Evolutionary conservation across 805 yeast species (phyloP).

Genomic region (Candida awuae): DNA sequence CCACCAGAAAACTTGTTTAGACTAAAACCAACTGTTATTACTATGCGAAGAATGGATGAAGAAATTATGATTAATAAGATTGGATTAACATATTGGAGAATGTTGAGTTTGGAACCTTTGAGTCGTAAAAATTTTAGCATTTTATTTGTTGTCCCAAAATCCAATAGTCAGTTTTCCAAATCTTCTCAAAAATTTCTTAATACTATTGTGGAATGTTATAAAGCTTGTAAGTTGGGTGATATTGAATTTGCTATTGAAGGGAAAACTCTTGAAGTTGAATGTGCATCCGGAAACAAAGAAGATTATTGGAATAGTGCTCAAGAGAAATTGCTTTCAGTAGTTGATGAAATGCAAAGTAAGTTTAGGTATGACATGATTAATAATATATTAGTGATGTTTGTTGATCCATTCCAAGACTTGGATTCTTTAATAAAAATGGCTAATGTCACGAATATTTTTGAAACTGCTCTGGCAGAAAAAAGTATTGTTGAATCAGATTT

Average conservation of each 20-base stretch:
- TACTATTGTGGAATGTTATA: conserved; percentile 36
- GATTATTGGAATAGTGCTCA: conserved; percentile 16
- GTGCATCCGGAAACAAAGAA: conserved; percentile 1
- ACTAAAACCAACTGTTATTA: conserved; percentile 30
- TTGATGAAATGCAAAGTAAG: conserved; percentile 46
- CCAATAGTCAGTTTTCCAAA: conserved; percentile 18
- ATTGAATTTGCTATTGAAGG: conserved; percentile 12
- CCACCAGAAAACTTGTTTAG: conserved; percentile 25
- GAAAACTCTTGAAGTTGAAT: conserved; percentile 20
- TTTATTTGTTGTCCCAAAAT: conserved; percentile 34
- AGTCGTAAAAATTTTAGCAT: conserved; percentile 45
- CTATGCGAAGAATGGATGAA: conserved; percentile 31
- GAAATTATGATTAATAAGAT: conserved; percentile 39
- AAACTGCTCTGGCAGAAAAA: conserved; percentile 25
- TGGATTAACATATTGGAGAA: conserved; percentile 48
- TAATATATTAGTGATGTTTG: conserved; percentile 37
- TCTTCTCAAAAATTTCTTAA: conserved; percentile 33
- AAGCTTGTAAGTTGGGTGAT: conserved; percentile 41
- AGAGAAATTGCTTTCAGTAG: conserved; percentile 51
- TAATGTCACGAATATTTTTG: conserved; percentile 40
- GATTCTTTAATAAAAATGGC: conserved; percentile 41
- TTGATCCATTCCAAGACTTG: conserved; percentile 35
- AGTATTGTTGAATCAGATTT: conserved; percentile 14
- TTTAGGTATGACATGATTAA: conserved; percentile 25
- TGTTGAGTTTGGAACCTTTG: conserved; percentile 49